Percentiles rank a stretch among this genome's conserved stretches.
Conservation (phyloP, 441 rosid species). For the Euphorbia schlechtendalii region DNA sequence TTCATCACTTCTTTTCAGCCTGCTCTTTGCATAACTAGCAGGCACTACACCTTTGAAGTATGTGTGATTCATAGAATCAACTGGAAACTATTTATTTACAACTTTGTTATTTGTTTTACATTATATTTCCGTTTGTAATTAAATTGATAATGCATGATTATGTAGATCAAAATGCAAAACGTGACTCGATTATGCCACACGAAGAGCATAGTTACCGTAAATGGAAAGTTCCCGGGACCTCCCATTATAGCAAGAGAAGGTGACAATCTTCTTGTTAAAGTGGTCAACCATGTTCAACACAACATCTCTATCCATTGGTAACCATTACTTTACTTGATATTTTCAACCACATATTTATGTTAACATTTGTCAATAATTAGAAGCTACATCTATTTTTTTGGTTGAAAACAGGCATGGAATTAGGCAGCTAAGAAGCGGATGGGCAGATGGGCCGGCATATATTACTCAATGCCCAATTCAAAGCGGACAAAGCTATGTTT, state of each 20-base stretch:
- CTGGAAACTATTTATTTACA: no score
- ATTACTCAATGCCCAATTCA: no score
- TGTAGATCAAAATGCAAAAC: conserved; percentile 37
- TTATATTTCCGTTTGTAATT: no score
- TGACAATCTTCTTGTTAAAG: conserved; percentile 38
- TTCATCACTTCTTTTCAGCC: conserved; percentile 20
- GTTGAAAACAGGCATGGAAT: conserved; percentile 59
- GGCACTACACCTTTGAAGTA: conserved; percentile 43
- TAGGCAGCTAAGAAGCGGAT: no score
- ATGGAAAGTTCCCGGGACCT: conserved; percentile 57
- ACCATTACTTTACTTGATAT: background rate
- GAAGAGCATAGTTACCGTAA: conserved; percentile 38
- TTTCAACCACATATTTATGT: no score
- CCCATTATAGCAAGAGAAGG: conserved; percentile 41
- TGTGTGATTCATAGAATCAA: conserved; percentile 5
- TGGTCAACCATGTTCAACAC: conserved; percentile 31
- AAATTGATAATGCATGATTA: background rate
- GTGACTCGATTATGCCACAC: conserved; percentile 44
- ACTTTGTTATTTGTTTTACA: no score
- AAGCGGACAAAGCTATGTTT: no score
- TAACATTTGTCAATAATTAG: background rate
- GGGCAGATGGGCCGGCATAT: no score
- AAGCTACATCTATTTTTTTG: background rate
- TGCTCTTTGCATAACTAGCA: conserved; percentile 26
- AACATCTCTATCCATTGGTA: conserved; percentile 52